Conservation (phyloP, 2,329 filamentous ascomycete genomes). For the Aspergillus fumigatus region DNA sequence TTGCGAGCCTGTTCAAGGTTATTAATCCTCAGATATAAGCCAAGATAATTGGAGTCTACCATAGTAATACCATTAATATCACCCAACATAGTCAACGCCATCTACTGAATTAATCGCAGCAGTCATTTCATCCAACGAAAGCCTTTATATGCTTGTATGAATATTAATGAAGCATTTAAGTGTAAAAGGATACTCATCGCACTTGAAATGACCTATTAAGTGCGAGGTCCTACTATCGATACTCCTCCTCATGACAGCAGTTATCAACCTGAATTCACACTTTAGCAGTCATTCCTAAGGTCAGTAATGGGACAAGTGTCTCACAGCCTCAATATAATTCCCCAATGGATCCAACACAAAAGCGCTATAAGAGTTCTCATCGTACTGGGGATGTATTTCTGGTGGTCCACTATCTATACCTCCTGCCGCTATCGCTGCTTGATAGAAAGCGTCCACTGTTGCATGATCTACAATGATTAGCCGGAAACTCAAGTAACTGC, state of each 20-base stretch:
- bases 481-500: not conserved
- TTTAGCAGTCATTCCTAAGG: not conserved
- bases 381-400: not conserved
- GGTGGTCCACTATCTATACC: not conserved
- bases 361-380: not conserved
- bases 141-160: no score
- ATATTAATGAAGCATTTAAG: no score
- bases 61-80: no score
- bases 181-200: no score
- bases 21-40: no score
- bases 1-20: no score
- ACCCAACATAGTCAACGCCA: no score
- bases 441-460: not conserved
- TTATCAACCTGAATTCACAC: not conserved
- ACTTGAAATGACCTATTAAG: no score
- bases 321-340: not conserved
- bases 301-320: not conserved
- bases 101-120: no score
- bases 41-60: no score
- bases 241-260: not conserved
- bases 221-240: not conserved
- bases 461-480: not conserved
- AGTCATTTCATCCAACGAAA: no score
- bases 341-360: conserved; percentile 1
- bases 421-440: not conserved